Conservation (phyloP, 2,329 filamentous ascomycete species). For the Camillea tinctor region DNA sequence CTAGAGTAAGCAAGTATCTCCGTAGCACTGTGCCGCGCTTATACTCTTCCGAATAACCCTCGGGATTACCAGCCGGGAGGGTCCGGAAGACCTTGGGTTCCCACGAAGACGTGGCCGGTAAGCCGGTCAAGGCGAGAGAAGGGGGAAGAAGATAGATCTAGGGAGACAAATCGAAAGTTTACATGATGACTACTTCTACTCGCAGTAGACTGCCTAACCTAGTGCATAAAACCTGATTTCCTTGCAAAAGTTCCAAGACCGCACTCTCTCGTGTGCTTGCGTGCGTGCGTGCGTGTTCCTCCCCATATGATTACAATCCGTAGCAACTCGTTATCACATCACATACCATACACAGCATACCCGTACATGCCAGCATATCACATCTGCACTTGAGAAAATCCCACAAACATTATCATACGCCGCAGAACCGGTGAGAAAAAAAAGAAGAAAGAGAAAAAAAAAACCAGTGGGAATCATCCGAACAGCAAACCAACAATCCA, state of each 20-base stretch:
- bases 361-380: not conserved
- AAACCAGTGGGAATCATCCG: not conserved
- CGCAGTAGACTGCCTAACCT: too few relatives aligned
- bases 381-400: not conserved
- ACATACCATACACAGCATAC: not conserved
- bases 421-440: not conserved
- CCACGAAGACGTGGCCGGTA: too few relatives aligned
- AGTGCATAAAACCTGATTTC: not conserved
- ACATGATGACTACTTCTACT: too few relatives aligned
- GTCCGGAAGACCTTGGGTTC: not conserved
- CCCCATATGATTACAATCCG: not conserved
- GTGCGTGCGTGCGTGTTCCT: not conserved
- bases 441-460: too few relatives aligned
- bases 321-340: not conserved
- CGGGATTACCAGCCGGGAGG: not conserved
- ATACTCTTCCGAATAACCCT: not conserved
- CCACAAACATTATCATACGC: not conserved
- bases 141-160: too few relatives aligned
- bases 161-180: too few relatives aligned
- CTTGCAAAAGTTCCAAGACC: not conserved
- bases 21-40: not conserved
- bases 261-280: not conserved
- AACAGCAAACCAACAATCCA: not conserved
- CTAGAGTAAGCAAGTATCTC: not conserved
- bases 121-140: too few relatives aligned